Base-by-base conservation (phyloP, 768 basidiomycete species). In the Xerocomus brunneocitrinus region DNA sequence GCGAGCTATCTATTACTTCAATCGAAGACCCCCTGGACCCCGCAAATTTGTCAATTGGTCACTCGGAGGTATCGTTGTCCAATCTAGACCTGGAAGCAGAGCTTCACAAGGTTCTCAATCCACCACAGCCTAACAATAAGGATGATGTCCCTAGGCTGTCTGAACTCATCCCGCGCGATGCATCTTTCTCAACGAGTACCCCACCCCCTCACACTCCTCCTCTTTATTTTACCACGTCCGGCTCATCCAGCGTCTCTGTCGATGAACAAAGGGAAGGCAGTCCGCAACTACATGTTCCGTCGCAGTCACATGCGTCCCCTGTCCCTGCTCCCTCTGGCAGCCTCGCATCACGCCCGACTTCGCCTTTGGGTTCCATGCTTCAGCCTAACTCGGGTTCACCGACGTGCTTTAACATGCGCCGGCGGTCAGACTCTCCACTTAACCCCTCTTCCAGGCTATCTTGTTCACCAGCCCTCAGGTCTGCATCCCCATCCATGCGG, bases 1-100 rank as follows among this genome's bases (percentile, higher is more conserved):
- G 56, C 31, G 66, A 66, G n/a, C 9, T 52, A 22, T 63, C 64
- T 5, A 66, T 73, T 49, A 43, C 60, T 16, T 72, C 70, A 24
- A 55, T 62, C 6, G 58, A 68, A 5, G 65, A 72, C 38, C 62
- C 64, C 25, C 44, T 67, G 56, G 63, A 68, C 31, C 67, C 67
- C 16, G 57, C 53, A 27, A 73, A 72, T 31, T 50, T 70, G 50
- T 70, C 66, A 14, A 68, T 73, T n/a, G 70, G 68, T 25, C 66
- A 69, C 41, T 72, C 71, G 10, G 73, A 73, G 45, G 65, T 73
- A 19, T 72, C 71, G 2, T 57, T 71, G 8, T 67, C 64, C 25
- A 70, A 66, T 27, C 46, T 76, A 9, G 68, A 69, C 39, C 32
- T 59, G 24, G 69, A 71, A 46, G 64, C 61, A 42, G 71, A 68